Conservation (phyloP, 345 rosid genomes). For the Eucalyptus tenuipes region DNA sequence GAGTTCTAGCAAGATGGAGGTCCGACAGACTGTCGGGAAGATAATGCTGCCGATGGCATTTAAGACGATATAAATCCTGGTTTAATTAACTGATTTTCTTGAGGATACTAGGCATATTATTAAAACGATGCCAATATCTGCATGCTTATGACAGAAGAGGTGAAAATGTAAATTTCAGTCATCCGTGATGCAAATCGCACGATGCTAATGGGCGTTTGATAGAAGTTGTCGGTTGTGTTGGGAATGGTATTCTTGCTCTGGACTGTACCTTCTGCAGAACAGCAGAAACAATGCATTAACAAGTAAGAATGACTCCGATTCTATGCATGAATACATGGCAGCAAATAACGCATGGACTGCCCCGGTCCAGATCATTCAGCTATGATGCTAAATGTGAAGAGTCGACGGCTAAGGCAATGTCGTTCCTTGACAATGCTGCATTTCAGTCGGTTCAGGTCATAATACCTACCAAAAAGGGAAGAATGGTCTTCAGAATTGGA, state of each 20-base stretch:
- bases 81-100: neutral
- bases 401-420: constrained; percentile 33
- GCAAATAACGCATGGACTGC: neutral
- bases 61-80: neutral
- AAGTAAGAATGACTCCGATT: constrained; percentile 21
- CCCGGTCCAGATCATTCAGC: constrained; percentile 47
- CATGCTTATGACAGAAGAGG: neutral
- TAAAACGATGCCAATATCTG: neutral
- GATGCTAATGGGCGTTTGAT: neutral
- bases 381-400: constrained; percentile 60
- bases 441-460: constrained; percentile 59
- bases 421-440: constrained; percentile 48
- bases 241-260: constrained; percentile 78
- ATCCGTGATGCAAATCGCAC: neutral
- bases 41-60: neutral
- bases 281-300: constrained; percentile 53
- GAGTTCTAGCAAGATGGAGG: constrained; percentile 54
- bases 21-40: constrained; percentile 52
- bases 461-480: constrained; percentile 60
- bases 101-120: neutral
- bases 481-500: constrained; percentile 62
- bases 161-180: neutral
- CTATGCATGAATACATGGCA: neutral
- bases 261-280: constrained; percentile 52
- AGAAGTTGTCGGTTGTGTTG: neutral